phyloP scores from a whole-genome alignment of 345 rosid species.

The Noccaea caerulescens region DNA sequence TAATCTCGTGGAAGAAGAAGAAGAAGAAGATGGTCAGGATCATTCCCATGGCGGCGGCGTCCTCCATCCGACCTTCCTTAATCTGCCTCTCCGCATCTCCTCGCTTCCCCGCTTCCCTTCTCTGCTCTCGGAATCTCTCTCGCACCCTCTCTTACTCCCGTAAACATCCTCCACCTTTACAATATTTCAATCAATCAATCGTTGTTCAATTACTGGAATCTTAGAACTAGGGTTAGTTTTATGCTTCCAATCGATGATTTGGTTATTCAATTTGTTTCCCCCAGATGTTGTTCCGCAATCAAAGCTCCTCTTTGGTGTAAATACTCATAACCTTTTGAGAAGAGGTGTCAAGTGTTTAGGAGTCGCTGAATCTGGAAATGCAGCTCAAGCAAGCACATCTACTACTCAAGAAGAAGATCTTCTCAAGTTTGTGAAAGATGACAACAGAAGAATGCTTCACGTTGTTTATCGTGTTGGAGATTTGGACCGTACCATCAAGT shows the following conservation, averaged over 20 bases:
- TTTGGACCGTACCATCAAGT: slow-evolving; percentile 93
- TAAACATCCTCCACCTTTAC: slow-evolving; percentile 29
- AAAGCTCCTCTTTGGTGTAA: slow-evolving; percentile 51
- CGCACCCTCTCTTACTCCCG: slow-evolving; percentile 53
- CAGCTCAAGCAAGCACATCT: slow-evolving; percentile 64
- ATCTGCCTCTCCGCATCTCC: slow-evolving; percentile 53
- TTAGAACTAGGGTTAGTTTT: slow-evolving; percentile 18
- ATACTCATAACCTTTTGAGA: slow-evolving; percentile 54
- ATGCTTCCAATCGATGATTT: not conserved
- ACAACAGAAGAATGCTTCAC: slow-evolving; percentile 90
- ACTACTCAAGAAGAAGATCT: slow-evolving; percentile 70
- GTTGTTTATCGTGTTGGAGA: slow-evolving; percentile 99
- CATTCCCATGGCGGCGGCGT: slow-evolving; percentile 80
- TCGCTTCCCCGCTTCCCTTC: slow-evolving; percentile 45
- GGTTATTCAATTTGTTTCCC: not conserved
- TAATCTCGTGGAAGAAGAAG: not conserved
- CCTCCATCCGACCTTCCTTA: slow-evolving; percentile 76
- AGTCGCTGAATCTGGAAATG: slow-evolving; percentile 59
- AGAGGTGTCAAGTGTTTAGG: slow-evolving; percentile 49
- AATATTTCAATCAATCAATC: not conserved
- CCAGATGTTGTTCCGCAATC: slow-evolving; percentile 65
- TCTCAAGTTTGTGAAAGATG: slow-evolving; percentile 66
- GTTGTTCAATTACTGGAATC: slow-evolving; percentile 17
- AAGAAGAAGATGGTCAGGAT: slow-evolving; percentile 60
- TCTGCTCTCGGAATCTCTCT: slow-evolving; percentile 48